Evolutionary conservation across 495 filamentous ascomycete genomes (phyloP).

Genomic region (Aspergillus indologenus): DNA sequence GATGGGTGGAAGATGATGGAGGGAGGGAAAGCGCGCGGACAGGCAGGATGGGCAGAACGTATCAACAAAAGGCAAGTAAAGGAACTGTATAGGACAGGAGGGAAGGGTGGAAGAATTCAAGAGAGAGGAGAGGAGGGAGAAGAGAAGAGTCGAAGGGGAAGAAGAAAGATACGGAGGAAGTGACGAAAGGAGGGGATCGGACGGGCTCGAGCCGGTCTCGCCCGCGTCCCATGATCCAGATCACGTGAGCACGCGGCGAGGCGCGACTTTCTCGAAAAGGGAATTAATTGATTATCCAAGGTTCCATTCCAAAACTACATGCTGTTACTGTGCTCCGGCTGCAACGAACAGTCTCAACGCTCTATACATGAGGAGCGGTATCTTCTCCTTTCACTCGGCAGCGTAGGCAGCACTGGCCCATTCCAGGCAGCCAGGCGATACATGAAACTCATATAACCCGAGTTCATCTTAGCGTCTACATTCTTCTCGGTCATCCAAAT

Average conservation of each 20-base stretch:
- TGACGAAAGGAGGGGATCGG: conserved; percentile 1
- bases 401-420: conserved; percentile 5
- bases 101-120: background rate
- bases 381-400: background rate
- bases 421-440: background rate
- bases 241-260: conserved; percentile 23
- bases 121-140: conserved; percentile 2
- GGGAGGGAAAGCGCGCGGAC: background rate
- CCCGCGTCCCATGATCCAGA: conserved; percentile 3
- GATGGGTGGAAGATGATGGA: background rate
- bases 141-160: conserved; percentile 4
- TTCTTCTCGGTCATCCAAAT: background rate
- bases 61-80: no score
- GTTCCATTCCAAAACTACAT: no score
- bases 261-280: background rate
- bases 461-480: background rate
- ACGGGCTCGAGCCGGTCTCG: background rate
- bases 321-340: no score
- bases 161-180: background rate
- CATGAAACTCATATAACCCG: background rate
- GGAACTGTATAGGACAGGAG: background rate
- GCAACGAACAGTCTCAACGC: no score
- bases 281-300: no score
- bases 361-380: no score
- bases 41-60: background rate